Conservation (phyloP, 495 filamentous ascomycete species). For the Wilcoxina mikolae region DNA sequence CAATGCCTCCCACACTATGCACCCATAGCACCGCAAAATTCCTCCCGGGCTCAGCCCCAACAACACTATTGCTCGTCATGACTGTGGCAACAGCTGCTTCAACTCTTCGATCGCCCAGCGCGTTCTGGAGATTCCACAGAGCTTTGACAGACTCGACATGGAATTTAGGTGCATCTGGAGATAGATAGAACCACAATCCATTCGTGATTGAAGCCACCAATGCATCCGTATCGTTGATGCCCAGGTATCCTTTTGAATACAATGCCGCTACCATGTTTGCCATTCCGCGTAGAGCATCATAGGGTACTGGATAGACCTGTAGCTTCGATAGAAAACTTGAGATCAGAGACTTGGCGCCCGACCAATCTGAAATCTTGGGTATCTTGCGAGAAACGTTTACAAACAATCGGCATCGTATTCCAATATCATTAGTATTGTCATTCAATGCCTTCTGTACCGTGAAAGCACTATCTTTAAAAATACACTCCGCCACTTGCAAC, state of each 20-base stretch:
- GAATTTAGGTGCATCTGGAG: constrained; percentile 67
- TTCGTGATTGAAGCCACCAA: constrained; percentile 53
- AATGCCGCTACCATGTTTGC: constrained; percentile 22
- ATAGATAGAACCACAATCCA: constrained; percentile 62
- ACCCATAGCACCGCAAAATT: constrained; percentile 65
- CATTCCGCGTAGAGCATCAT: constrained; percentile 23
- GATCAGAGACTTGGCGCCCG: constrained; percentile 14
- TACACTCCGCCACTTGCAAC: constrained; percentile 14
- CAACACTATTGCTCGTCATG: constrained; percentile 39
- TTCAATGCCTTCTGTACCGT: constrained; percentile 12
- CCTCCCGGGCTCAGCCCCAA: constrained; percentile 42
- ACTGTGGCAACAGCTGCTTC: constrained; percentile 68
- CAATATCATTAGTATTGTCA: constrained; percentile 12
- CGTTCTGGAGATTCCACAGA: constrained; percentile 68
- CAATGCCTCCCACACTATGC: constrained; percentile 54
- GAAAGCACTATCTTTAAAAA: constrained; percentile 16
- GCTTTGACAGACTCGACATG: constrained; percentile 83
- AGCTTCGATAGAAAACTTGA: constrained; percentile 16
- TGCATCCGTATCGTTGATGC: constrained; percentile 36
- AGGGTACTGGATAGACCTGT: constrained; percentile 15
- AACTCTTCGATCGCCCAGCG: constrained; percentile 45
- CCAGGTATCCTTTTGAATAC: constrained; percentile 24
- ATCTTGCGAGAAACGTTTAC: constrained; percentile 24
- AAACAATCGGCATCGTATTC: constrained; percentile 20
- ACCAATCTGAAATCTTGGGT: constrained; percentile 15